phyloP scores from a whole-genome alignment of 768 basidiomycete species.

The Hydnomerulius pinastri region DNA sequence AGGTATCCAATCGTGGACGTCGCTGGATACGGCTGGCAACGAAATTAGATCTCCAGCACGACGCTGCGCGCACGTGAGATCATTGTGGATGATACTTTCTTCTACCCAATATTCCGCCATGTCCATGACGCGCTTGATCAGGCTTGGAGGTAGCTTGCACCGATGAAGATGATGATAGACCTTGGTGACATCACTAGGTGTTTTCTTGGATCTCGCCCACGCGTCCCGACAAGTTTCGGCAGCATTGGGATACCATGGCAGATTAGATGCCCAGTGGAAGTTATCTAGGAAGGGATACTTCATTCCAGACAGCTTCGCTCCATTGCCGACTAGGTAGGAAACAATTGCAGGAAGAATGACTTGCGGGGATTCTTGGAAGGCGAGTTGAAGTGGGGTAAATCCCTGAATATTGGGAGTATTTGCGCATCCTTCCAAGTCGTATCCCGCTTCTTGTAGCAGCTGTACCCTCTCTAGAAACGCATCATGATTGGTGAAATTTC shows the following conservation, averaged over 20 bases:
- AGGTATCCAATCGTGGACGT: too few relatives aligned
- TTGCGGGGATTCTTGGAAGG: neutral
- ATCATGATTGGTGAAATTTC: too few relatives aligned
- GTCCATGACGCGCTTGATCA: neutral
- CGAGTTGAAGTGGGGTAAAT: neutral
- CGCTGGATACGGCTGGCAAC: too few relatives aligned
- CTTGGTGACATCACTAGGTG: neutral
- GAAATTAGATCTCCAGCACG: neutral
- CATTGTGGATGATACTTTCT: too few relatives aligned
- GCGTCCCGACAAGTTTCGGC: neutral
- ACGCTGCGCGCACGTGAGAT: too few relatives aligned
- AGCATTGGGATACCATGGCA: neutral
- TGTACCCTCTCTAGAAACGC: neutral
- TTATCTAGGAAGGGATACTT: neutral
- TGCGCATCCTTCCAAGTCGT: neutral
- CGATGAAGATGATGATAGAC: neutral
- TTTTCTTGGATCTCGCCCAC: neutral
- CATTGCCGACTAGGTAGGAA: neutral
- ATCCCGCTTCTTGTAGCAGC: neutral
- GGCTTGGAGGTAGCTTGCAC: too few relatives aligned
- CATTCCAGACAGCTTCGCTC: neutral
- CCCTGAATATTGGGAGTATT: neutral
- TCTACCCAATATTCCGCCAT: neutral
- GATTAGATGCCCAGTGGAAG: neutral
- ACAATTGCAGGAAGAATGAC: neutral